phyloP scores from a whole-genome alignment of 148 eudicot genomes.

The Camellia sinensis region DNA sequence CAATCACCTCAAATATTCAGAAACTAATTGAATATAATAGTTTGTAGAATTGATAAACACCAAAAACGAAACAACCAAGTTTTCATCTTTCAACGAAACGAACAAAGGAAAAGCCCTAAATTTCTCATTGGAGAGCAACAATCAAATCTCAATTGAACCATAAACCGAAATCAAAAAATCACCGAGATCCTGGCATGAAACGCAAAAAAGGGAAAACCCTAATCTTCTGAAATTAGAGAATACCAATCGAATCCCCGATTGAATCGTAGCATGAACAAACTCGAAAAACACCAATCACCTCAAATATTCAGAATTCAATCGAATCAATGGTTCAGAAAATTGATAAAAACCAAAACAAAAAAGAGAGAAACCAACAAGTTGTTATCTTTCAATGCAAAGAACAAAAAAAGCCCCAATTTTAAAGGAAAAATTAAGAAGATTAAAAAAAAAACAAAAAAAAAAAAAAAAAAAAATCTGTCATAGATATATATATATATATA shows the following conservation, averaged over 20 bases:
- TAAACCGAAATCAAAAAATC: background rate
- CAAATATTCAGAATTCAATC: background rate
- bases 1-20: background rate
- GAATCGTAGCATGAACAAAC: too few species aligned
- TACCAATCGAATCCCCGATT: too few species aligned
- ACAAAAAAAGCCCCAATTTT: background rate
- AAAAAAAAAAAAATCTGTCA: too few species aligned
- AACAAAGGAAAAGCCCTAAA: background rate
- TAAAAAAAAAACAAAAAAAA: too few species aligned
- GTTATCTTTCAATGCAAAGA: background rate
- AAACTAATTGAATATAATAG: background rate
- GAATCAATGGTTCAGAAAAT: background rate
- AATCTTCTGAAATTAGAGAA: background rate
- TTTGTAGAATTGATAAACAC: background rate
- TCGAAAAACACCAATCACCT: background rate
- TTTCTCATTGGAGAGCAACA: too few species aligned
- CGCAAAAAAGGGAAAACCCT: background rate
- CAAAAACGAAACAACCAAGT: background rate
- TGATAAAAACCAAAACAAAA: background rate
- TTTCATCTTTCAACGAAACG: background rate
- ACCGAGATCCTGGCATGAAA: too few species aligned
- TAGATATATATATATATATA: too few species aligned
- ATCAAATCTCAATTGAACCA: background rate
- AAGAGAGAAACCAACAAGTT: background rate
- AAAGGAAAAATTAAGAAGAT: too few species aligned